Evolutionary conservation across 1,284 basidiomycete species (phyloP).

Genomic region (Cutaneotrichosporon sp.): DNA sequence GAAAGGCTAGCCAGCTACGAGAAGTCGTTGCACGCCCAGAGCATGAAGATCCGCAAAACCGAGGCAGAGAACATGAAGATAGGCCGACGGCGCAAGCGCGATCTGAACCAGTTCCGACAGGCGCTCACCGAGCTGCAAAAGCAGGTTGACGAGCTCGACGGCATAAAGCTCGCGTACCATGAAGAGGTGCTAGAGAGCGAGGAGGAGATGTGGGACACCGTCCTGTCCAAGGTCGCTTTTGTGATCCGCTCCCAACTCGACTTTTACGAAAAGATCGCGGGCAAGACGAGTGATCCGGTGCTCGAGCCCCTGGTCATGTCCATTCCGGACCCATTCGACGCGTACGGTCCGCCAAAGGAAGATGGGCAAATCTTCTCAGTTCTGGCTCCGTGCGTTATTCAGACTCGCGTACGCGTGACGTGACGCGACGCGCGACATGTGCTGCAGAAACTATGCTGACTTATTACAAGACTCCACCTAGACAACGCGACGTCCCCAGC

Average conservation of each 20-base stretch:
- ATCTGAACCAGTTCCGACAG: slow-evolving; percentile 77
- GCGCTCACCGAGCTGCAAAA: slow-evolving; percentile 75
- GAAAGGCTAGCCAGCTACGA: slow-evolving; percentile 77
- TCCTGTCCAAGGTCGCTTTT: slow-evolving; percentile 67
- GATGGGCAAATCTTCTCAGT: slow-evolving; percentile 92
- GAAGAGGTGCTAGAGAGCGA: slow-evolving; percentile 82
- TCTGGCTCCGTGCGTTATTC: slow-evolving; percentile 64
- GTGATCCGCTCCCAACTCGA: slow-evolving; percentile 46
- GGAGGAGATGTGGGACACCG: slow-evolving; percentile 82
- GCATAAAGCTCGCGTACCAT: slow-evolving; percentile 49
- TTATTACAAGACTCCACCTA: slow-evolving; percentile 20
- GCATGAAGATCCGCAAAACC: slow-evolving; percentile 77
- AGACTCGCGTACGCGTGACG: neutral
- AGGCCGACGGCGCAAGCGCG: slow-evolving; percentile 65
- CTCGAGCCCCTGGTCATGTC: slow-evolving; percentile 84
- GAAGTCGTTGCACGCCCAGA: slow-evolving; percentile 70
- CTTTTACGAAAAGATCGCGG: slow-evolving; percentile 47
- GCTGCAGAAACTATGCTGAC: neutral
- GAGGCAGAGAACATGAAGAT: slow-evolving; percentile 77
- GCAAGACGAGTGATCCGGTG: slow-evolving; percentile 82
- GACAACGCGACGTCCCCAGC: slow-evolving; percentile 35
- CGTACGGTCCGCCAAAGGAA: slow-evolving; percentile 78
- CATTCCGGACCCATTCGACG: slow-evolving; percentile 87
- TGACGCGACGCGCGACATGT: neutral
- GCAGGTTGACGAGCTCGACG: slow-evolving; percentile 59